phyloP scores from a whole-genome alignment of 2,329 filamentous ascomycete species.

The Colletotrichum sp. region DNA sequence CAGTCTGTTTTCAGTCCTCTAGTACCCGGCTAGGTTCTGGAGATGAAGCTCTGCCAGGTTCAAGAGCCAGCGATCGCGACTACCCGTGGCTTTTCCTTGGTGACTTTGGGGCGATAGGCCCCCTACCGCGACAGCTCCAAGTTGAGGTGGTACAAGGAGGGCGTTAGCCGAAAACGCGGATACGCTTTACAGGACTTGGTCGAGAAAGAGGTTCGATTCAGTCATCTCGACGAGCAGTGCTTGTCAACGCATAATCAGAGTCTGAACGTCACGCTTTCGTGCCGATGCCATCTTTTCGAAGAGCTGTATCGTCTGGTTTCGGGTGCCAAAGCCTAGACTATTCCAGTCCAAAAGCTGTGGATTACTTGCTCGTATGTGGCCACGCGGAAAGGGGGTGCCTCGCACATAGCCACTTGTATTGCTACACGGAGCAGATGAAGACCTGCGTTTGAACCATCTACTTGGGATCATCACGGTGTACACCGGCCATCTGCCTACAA shows the following conservation, averaged over 20 bases:
- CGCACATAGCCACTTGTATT: neutral
- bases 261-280: neutral
- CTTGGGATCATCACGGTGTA: conserved; percentile 19
- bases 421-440: conserved; percentile 1
- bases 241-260: neutral
- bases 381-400: neutral
- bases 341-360: neutral
- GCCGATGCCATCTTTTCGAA: neutral
- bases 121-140: neutral
- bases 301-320: neutral
- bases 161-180: neutral
- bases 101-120: neutral
- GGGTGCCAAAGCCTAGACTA: neutral
- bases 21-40: neutral
- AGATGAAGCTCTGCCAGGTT: neutral
- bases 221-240: neutral
- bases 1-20: neutral
- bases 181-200: neutral
- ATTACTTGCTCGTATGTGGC: neutral
- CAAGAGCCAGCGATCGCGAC: neutral
- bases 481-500: conserved; percentile 13
- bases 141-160: neutral
- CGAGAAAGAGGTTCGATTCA: neutral
- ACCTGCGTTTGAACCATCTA: conserved; percentile 10
- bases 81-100: neutral